These are phyloP conservation scores for Rhodotorula babjevae DNA, from an alignment of 768 basidiomycete genomes.

Conservation along the genomic window DNA sequence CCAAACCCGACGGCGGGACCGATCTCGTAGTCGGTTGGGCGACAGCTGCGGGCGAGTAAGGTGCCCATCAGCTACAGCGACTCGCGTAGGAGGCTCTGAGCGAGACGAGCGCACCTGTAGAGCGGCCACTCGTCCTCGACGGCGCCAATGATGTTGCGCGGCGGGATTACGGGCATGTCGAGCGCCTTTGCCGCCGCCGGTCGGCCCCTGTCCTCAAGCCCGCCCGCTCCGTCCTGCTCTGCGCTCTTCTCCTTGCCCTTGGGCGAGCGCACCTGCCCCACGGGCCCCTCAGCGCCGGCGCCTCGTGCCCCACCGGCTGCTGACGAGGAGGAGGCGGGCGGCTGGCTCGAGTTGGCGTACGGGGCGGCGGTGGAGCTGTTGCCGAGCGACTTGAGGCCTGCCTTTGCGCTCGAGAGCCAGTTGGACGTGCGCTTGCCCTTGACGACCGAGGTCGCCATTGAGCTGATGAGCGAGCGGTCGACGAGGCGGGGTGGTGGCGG, in stretches of 20 bases:
- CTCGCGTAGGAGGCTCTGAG: too few species aligned
- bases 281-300: background rate
- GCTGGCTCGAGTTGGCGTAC: background rate
- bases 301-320: background rate
- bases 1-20: slow-evolving; percentile 55
- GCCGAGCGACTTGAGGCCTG: slow-evolving; percentile 4
- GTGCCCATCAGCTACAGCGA: background rate
- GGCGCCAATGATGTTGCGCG: slow-evolving; percentile 24
- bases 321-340: background rate
- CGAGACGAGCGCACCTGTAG: slow-evolving; percentile 5
- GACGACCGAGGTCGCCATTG: background rate
- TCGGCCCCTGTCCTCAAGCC: background rate
- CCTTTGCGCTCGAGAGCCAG: slow-evolving; percentile 29
- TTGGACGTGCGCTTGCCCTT: slow-evolving; percentile 8
- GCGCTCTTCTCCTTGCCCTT: slow-evolving; percentile 8
- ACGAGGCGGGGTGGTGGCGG: background rate
- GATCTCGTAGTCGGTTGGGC: slow-evolving; percentile 29
- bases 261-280: background rate
- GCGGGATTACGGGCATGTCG: slow-evolving; percentile 2
- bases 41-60: background rate
- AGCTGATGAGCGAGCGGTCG: background rate
- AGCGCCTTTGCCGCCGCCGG: background rate
- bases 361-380: background rate
- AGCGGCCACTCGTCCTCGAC: slow-evolving; percentile 37
- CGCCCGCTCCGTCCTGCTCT: background rate